Evolutionary conservation across 139 green algal species (phyloP), one percentile per base, ranked within the genome.

Genomic region (Helicosporidium sp.): DNA sequence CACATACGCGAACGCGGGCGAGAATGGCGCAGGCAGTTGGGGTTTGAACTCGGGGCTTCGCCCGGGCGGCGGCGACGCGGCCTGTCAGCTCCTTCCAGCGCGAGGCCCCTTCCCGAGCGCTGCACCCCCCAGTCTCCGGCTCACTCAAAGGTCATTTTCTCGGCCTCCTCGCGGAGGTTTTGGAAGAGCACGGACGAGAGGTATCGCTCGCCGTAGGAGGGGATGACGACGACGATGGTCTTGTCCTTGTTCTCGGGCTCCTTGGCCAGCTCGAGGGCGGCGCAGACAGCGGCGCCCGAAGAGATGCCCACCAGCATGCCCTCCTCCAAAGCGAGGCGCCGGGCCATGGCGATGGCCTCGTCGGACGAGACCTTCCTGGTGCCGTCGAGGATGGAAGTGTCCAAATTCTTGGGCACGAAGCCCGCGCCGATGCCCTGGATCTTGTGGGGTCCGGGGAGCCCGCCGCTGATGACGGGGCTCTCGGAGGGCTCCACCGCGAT

Each of bases 391-490:
- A 96, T 33, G n/a, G 46, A 26, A 4, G 68, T 72, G 53, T 93
- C 73, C 16, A 93, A 65, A 57, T 85, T 84, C 33, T 69, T 78
- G 15, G 89, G 89, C 7, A 98, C 74, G 55, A 98, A 97, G 7
- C 89, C 89, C 0, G 88, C 88, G 26, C 88, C 88, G 47, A 97
- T 97, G 61, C 88, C 80, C 56, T 89, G 83, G 60, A 94, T 94
- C 64, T 93, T 93, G 72, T 94, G 84, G 7, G 82, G 84, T 1
- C 79, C 80, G 8, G 84, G 82, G 48, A 64, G 70, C 51, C 78
- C 75, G 26, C 78, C 66, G 48, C 24, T 44, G 49, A 78, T 60
- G 23, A 88, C 68, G 7, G 75, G 50, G 18, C 47, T 71, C 68
- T 88, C 78, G 4, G 54, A 31, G 0, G 78, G 78, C 68, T 88